Evolutionary conservation across 192 early-diverging fungal species (phyloP).

Genomic region (Chytriomyces sp.): DNA sequence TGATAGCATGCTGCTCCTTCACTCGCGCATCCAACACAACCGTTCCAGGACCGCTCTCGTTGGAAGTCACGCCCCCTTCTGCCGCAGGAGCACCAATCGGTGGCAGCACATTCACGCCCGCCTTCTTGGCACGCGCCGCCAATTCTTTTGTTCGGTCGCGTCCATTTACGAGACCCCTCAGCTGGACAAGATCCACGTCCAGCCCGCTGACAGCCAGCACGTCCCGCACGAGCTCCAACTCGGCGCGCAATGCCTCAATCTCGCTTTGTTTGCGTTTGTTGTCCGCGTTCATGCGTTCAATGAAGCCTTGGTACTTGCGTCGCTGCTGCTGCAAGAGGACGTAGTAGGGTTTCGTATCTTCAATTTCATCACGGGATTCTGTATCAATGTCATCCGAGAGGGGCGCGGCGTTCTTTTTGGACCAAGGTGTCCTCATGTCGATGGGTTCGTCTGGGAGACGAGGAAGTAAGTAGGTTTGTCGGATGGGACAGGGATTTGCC

Average conservation of each 20-base stretch:
- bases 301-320: slow-evolving; percentile 44
- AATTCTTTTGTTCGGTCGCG: slow-evolving; percentile 4
- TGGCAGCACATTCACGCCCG: slow-evolving; percentile 17
- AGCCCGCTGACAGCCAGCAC: slow-evolving; percentile 38
- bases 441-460: too few relatives aligned
- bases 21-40: background rate
- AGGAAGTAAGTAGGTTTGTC: background rate
- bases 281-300: slow-evolving; percentile 45
- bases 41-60: background rate
- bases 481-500: background rate
- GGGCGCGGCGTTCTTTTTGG: slow-evolving; percentile 8
- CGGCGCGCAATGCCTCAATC: slow-evolving; percentile 44
- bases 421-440: slow-evolving; percentile 22
- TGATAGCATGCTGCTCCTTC: too few relatives aligned
- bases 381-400: too few relatives aligned
- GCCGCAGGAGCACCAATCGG: slow-evolving; percentile 23
- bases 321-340: slow-evolving; percentile 46
- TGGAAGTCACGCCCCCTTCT: background rate
- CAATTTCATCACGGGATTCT: background rate
- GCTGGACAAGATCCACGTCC: slow-evolving; percentile 38
- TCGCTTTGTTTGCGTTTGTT: slow-evolving; percentile 47
- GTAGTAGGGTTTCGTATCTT: slow-evolving; percentile 31
- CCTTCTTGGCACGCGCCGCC: slow-evolving; percentile 25
- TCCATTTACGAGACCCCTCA: slow-evolving; percentile 28
- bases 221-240: slow-evolving; percentile 40